These are phyloP conservation scores for Tympanopsis confertula DNA, from an alignment of 2,329 filamentous ascomycete genomes.

Conservation along the genomic window DNA sequence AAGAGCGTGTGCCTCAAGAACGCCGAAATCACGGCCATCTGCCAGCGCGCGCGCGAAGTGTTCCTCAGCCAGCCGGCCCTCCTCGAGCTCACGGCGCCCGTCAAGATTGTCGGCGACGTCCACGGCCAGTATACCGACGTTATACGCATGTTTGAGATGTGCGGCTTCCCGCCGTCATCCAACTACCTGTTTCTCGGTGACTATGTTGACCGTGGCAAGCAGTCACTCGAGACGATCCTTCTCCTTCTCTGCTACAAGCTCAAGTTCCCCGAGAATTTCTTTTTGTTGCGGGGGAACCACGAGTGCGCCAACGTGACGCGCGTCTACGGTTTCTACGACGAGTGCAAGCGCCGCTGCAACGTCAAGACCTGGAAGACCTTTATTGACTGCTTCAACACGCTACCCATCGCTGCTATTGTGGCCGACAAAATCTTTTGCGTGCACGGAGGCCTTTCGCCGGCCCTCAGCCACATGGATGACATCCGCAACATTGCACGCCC, in stretches of 20 bases:
- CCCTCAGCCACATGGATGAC: conserved; percentile 92
- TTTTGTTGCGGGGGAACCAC: conserved; percentile 85
- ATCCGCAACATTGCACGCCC: conserved; percentile 91
- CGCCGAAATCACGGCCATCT: conserved; percentile 90
- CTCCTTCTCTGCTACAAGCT: conserved; percentile 92
- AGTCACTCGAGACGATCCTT: conserved; percentile 87
- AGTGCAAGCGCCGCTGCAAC: conserved; percentile 91
- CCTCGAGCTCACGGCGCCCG: conserved; percentile 81
- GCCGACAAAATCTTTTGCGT: conserved; percentile 97
- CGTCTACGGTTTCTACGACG: conserved; percentile 95
- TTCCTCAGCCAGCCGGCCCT: conserved; percentile 86
- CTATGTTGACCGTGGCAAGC: conserved; percentile 93
- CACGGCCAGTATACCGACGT: conserved; percentile 94
- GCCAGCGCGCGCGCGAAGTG: conserved; percentile 75
- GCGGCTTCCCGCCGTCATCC: conserved; percentile 79
- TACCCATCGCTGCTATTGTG: conserved; percentile 92
- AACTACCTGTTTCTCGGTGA: conserved; percentile 94
- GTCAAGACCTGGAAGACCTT: conserved; percentile 99
- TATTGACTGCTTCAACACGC: conserved; percentile 87
- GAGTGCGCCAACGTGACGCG: conserved; percentile 93
- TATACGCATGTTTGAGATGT: conserved; percentile 97
- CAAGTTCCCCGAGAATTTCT: conserved; percentile 96
- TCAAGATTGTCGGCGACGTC: conserved; percentile 95
- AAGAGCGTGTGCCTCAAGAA: conserved; percentile 97
- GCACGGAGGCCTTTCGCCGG: conserved; percentile 86